These are phyloP conservation scores for Helenozyma baotianmanensis DNA, from an alignment of 805 yeast species.

Conservation along the genomic window DNA sequence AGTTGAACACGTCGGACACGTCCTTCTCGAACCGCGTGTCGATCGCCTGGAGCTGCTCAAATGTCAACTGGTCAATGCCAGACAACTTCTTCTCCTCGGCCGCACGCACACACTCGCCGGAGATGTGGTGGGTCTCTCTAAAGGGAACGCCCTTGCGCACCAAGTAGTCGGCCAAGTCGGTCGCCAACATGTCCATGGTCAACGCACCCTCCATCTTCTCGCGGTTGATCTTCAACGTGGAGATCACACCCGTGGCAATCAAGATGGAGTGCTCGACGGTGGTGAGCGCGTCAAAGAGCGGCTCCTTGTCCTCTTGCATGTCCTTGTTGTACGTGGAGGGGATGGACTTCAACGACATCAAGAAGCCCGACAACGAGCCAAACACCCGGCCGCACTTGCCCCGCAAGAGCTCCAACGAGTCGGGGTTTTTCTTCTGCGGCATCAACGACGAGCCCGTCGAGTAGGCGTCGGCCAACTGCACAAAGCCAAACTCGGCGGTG, in stretches of 20 bases:
- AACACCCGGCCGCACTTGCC: constrained; percentile 98
- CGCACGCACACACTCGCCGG: constrained; percentile 92
- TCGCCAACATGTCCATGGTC: constrained; percentile 98
- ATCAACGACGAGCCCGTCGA: constrained; percentile 97
- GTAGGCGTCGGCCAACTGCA: constrained; percentile 92
- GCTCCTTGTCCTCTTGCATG: constrained; percentile 98
- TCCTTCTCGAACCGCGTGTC: constrained; percentile 79
- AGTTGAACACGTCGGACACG: constrained; percentile 80
- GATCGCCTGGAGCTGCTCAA: constrained; percentile 74
- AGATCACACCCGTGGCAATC: constrained; percentile 94
- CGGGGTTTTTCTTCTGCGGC: constrained; percentile 99
- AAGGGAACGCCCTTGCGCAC: constrained; percentile 98
- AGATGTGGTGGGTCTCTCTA: constrained; percentile 98
- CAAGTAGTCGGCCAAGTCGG: constrained; percentile 95
- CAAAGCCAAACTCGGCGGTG: constrained; percentile 94
- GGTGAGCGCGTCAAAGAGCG: constrained; percentile 84
- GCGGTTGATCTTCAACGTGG: constrained; percentile 71
- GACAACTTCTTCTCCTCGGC: constrained; percentile 76
- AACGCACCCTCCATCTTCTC: constrained; percentile 81
- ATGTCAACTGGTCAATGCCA: constrained; percentile 81
- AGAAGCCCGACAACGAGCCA: constrained; percentile 90
- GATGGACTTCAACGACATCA: constrained; percentile 94
- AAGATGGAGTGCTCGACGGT: constrained; percentile 92
- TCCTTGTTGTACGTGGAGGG: constrained; percentile 98
- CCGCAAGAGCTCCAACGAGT: constrained; percentile 87